Evolutionary conservation across 2,329 filamentous ascomycete genomes (phyloP), one percentile per base, ranked within the genome.

Genomic region (Pseudopyricularia javanii): DNA sequence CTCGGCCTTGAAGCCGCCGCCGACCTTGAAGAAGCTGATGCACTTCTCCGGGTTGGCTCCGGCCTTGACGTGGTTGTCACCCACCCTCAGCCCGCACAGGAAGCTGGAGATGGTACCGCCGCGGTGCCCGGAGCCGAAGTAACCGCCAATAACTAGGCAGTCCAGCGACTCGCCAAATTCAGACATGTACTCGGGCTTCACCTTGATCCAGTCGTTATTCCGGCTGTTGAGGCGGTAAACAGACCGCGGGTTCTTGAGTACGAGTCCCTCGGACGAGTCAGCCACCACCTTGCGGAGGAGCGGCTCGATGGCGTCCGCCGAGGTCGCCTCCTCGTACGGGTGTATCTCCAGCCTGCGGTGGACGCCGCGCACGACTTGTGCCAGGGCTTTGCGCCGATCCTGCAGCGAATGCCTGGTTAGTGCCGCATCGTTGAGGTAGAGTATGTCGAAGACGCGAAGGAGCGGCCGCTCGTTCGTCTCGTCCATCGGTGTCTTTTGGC

Each of bases 121-220:
- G 49, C 93, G 81, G 53, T 79, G 82, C 0, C 93, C 93, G 30
- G 86, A 88, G 14, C 93, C 93, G 64, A 88, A 98, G 68, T 95
- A 97, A 8, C 89, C 93, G 53, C 91, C 93, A 52, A 98, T 81
- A 15, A 98, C 75, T 14, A 96, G 72, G 58, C 90, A 89, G 64
- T 98, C 93, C 3, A 98, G 79, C 0, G 86, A 88, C 68, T 97
- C 91, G 56, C 93, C 93, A 64, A 93, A 95, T 57, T 95, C 91
- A 2, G 84, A 84, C 91, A 97, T 96, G 66, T 98, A 98, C 58
- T 98, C 93, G 1, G 93, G 93, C 62, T 98, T 98, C 8, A 98
- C 91, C 65, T 98, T 98, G 70, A 96, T 85, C 93, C 93, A 98
- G 67, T 95, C 88, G 60, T 95, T 88, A 61, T 94, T 93, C 49